Percentiles rank a stretch among this genome's conserved stretches.
These are phyloP conservation scores for Leccinum variabile DNA, from an alignment of 1,284 basidiomycete genomes.

Conservation along the genomic window DNA sequence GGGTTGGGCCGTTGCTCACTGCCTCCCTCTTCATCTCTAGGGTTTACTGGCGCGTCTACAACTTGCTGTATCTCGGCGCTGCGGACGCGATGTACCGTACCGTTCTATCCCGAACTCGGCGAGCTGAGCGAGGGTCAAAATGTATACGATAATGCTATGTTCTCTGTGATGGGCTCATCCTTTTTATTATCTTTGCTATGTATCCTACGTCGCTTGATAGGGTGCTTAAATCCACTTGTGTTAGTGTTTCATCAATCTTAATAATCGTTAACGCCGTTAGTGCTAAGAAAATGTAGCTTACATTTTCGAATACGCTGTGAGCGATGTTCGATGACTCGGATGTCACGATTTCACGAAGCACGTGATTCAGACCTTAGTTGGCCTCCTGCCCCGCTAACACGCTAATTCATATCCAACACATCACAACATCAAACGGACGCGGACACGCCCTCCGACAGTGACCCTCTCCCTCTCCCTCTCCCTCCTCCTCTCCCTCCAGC, in stretches of 20 bases:
- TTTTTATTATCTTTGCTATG: background rate
- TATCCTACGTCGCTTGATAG: background rate
- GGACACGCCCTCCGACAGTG: too few relatives aligned
- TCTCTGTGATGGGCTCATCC: background rate
- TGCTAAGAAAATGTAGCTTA: too few relatives aligned
- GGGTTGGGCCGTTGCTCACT: slow-evolving; percentile 1
- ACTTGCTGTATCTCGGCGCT: slow-evolving; percentile 86
- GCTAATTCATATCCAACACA: too few relatives aligned
- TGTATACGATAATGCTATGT: slow-evolving; percentile 57
- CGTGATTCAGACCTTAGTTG: too few relatives aligned
- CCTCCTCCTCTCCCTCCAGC: too few relatives aligned
- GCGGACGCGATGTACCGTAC: slow-evolving; percentile 89
- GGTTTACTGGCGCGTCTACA: slow-evolving; percentile 91
- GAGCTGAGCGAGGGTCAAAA: slow-evolving; percentile 88
- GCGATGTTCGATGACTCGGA: too few relatives aligned
- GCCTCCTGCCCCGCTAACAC: too few relatives aligned
- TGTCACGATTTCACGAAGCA: too few relatives aligned
- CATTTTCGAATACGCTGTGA: too few relatives aligned
- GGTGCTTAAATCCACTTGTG: background rate
- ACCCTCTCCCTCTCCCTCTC: too few relatives aligned
- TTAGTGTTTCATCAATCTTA: background rate
- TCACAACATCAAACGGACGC: too few relatives aligned
- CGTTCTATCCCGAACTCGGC: slow-evolving; percentile 90
- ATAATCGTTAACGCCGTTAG: background rate
- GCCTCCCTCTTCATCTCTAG: slow-evolving; percentile 22